Conservation (phyloP, 179 eudicot species). For the Sideroxylon spinosum region DNA sequence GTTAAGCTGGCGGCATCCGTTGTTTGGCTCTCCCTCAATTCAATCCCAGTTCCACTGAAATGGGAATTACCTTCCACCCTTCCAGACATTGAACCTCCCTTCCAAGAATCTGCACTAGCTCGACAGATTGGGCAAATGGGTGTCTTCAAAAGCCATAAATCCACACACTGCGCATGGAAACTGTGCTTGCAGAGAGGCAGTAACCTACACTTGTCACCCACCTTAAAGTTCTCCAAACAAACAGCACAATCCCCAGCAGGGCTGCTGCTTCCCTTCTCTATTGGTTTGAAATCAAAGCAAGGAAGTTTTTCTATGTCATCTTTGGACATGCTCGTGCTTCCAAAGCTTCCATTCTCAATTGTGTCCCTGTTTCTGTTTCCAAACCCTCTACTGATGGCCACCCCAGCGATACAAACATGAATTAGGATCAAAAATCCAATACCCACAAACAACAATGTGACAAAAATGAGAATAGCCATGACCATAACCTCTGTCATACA, state of each 20-base stretch:
- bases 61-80: slow-evolving; percentile 11
- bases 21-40: slow-evolving; percentile 13
- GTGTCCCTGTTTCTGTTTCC: background rate
- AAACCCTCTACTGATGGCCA: slow-evolving; percentile 40
- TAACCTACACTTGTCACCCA: slow-evolving; percentile 61
- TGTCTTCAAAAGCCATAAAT: slow-evolving; percentile 60
- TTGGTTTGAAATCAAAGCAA: slow-evolving; percentile 46
- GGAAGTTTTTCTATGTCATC: slow-evolving; percentile 65
- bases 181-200: slow-evolving; percentile 61
- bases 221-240: slow-evolving; percentile 58
- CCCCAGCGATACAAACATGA: slow-evolving; percentile 56
- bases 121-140: slow-evolving; percentile 72
- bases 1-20: background rate
- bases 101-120: slow-evolving; percentile 20
- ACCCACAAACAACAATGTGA: slow-evolving; percentile 49
- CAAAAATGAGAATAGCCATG: slow-evolving; percentile 50
- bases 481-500: slow-evolving; percentile 18
- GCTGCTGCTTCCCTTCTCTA: slow-evolving; percentile 22
- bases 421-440: slow-evolving; percentile 47
- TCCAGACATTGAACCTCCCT: background rate
- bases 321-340: slow-evolving; percentile 49
- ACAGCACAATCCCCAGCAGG: slow-evolving; percentile 56
- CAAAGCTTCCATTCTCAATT: slow-evolving; percentile 30
- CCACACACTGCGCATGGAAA: slow-evolving; percentile 66
- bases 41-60: slow-evolving; percentile 13